Evolutionary conservation across 1,284 basidiomycete species (phyloP).

Genomic region (Prillingera fragicola): DNA sequence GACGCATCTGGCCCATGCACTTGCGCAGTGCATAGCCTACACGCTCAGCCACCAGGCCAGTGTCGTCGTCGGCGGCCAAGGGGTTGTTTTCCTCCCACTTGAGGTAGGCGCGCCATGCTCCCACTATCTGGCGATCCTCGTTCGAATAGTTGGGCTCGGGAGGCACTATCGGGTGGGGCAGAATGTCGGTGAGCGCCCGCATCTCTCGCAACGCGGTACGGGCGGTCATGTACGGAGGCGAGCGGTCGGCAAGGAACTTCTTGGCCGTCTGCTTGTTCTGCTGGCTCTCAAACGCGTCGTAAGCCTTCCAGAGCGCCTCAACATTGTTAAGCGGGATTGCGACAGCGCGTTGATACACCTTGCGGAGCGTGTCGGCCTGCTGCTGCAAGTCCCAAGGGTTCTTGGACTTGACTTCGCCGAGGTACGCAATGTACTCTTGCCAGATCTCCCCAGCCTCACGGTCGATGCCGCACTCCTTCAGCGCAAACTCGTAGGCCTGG

Average conservation of each 20-base stretch:
- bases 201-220: constrained; percentile 81
- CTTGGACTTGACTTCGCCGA: constrained; percentile 68
- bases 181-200: constrained; percentile 58
- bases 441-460: constrained; percentile 55
- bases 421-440: constrained; percentile 69
- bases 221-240: constrained; percentile 86
- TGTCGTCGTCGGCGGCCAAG: constrained; percentile 73
- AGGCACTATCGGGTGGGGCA: constrained; percentile 64
- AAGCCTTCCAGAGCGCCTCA: constrained; percentile 89
- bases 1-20: constrained; percentile 76
- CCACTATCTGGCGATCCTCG: constrained; percentile 66
- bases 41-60: constrained; percentile 58
- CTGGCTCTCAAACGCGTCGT: constrained; percentile 85
- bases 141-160: constrained; percentile 66
- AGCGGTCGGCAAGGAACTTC: constrained; percentile 82
- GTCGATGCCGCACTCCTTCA: constrained; percentile 78
- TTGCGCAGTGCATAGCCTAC: constrained; percentile 81
- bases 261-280: constrained; percentile 94
- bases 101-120: constrained; percentile 84
- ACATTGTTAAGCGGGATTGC: constrained; percentile 91
- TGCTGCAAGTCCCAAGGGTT: constrained; percentile 93
- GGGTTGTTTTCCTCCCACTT: constrained; percentile 97
- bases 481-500: constrained; percentile 88
- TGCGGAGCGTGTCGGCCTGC: constrained; percentile 87
- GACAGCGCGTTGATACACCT: constrained; percentile 87